These are phyloP conservation scores for Gonapodya sp. DNA, from an alignment of 192 early-diverging fungal species.

Conservation along the genomic window DNA sequence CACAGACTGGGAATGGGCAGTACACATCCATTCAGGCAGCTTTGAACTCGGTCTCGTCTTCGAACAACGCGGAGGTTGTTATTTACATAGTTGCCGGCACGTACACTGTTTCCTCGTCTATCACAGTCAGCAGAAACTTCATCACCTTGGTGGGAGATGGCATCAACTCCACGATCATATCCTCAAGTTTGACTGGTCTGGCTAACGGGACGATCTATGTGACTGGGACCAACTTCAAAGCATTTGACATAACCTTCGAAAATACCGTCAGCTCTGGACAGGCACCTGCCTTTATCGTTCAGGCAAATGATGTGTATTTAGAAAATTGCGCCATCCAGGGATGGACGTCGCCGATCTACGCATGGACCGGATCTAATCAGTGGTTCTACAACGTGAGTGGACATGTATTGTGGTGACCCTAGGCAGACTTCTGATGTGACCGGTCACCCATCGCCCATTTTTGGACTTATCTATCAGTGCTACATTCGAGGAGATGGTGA, in stretches of 20 bases:
- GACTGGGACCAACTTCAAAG: conserved; percentile 11
- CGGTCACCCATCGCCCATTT: too few species aligned
- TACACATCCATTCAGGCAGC: conserved; percentile 9
- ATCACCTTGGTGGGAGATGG: background rate
- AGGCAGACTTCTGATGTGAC: background rate
- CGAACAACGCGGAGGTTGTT: conserved; percentile 1
- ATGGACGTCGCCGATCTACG: background rate
- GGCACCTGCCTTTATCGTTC: background rate
- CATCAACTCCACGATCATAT: conserved; percentile 5
- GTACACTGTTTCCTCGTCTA: background rate
- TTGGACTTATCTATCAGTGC: background rate
- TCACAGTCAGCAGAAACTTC: background rate
- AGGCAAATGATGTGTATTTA: background rate
- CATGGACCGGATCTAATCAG: background rate
- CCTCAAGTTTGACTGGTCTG: conserved; percentile 3
- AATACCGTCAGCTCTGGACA: conserved; percentile 9
- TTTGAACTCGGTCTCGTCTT: background rate
- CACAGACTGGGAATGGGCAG: conserved; percentile 6
- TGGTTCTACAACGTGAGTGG: background rate
- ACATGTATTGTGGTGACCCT: background rate
- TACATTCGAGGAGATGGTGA: background rate
- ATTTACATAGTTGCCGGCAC: conserved; percentile 10
- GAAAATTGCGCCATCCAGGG: background rate
- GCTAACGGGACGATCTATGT: conserved; percentile 10
- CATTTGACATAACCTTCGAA: conserved; percentile 14